A percentile compares a stretch with the other conserved stretches of the same genome.
These are phyloP conservation scores for Hygrocybe punicea DNA, from an alignment of 768 basidiomycete genomes.

Conservation along the genomic window DNA sequence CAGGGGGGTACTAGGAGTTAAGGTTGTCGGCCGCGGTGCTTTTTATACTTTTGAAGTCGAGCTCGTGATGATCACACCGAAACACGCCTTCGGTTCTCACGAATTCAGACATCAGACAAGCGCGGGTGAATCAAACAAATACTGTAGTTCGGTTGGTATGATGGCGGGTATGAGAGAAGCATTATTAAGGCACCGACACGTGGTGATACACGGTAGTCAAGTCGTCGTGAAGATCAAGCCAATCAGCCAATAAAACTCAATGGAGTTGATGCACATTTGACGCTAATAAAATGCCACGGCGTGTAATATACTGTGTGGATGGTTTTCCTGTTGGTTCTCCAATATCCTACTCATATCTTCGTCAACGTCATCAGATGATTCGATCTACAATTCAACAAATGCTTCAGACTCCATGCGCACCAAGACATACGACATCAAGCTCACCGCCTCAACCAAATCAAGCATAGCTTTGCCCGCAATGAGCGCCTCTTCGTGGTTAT, in stretches of 20 bases:
- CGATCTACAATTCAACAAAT: slow-evolving; percentile 49
- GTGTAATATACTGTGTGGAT: slow-evolving; percentile 89
- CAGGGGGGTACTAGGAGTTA: neutral
- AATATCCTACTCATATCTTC: slow-evolving; percentile 86
- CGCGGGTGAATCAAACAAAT: no score
- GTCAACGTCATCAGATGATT: slow-evolving; percentile 80
- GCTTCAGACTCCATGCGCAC: neutral
- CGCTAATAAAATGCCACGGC: slow-evolving; percentile 85
- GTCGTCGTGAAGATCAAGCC: no score
- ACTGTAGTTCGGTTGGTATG: no score
- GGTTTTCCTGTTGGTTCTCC: slow-evolving; percentile 78
- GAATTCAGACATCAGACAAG: no score
- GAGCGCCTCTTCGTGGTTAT: slow-evolving; percentile 96
- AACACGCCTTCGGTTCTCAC: no score
- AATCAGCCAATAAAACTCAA: no score
- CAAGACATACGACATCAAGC: slow-evolving; percentile 30
- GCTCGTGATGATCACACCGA: no score
- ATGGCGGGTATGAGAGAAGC: no score
- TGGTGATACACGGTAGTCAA: no score
- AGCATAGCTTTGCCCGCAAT: slow-evolving; percentile 95
- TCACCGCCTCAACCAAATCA: slow-evolving; percentile 83
- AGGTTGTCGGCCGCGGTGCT: neutral
- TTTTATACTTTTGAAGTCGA: neutral
- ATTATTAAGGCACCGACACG: no score
- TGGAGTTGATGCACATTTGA: no score